Base-by-base conservation (phyloP, 257 asterid species). In the Linaria vulgaris region DNA sequence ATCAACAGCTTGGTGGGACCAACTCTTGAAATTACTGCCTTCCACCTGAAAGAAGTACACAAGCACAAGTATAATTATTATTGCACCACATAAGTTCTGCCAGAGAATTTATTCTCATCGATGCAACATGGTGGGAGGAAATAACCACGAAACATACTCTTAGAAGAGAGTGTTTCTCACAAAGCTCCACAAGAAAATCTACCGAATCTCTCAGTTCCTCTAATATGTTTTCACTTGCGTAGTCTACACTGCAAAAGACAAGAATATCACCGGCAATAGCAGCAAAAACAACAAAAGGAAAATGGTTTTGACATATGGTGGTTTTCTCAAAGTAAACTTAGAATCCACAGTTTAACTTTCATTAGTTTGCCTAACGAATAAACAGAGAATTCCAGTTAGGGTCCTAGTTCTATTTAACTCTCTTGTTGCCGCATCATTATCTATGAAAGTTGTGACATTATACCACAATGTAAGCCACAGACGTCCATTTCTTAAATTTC, bases 1-100 rank as follows among this genome's bases (percentile, higher is more conserved):
- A 71, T 87, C 96, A 71, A 80, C 82, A 4, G 97, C 96, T 77
- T 87, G 96, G 76, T 90, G 99, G 17, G 96, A 90, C 95, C 87
- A 81, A 51, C 73, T 90, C 70, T 80, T 85, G 79, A 85, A 90
- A 57, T 74, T 79, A 46, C 73, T 69, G 54, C 72, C 83, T 78
- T 81, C 86, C 65, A 72, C 77, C 99, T 87, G 84, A 72, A 73
- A 64, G 68, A 56, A 7, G 34, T 50, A 63, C 19, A 52, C n/a
- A 51, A 61, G 54, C 59, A 15, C 64, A 69, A 56, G 20, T 53
- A 46, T 14, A 6, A 22, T 8, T 46, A 21, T 10, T 0, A 69
- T 37, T 49, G 50, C 55, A 34, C 46, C 15, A 61, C 34, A 30
- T 39, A 45, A 38, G 63, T 31, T 22, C 37, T 0, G 37, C 24